Base-by-base conservation (phyloP, 2,329 filamentous ascomycete species). In the Alternaria burnsii region DNA sequence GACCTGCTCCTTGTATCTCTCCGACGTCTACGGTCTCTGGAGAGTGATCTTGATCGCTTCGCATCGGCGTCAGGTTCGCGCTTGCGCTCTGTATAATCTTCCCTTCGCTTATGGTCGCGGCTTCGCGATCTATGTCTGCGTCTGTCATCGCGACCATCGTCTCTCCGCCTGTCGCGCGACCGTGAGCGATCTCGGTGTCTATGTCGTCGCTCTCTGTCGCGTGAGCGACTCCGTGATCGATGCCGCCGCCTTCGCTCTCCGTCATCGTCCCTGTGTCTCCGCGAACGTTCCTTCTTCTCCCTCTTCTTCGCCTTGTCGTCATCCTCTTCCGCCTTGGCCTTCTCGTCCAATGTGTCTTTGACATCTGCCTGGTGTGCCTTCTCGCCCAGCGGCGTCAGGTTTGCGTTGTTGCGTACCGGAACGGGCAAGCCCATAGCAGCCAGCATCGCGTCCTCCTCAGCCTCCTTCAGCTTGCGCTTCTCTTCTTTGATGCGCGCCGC, bases 371-470 rank as follows among this genome's bases (percentile, higher is more conserved):
- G 76, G 40, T 76, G 85, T 6, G 72, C 74, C 47, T 77, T 79
- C 63, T 79, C 77, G 10, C 76, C 89, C 11, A 97, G 78, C 0
- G 91, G 85, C 20, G 80, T 82, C 70, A 84, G 62, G 62, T 88
- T 88, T 48, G 86, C 87, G 76, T 95, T 96, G 3, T 85, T 86
- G 0, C 82, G 82, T 50, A 87, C 85, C 1, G 89, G 86, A 2
- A 91, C 84, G 0, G 92, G 93, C 30, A 97, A 81, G 0, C 95
- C 95, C 55, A 99, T 82, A 0, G 94, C 94, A 44, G 84, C 85
- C 3, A 93, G 89, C 76, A 98, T 89, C 1, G 94, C 95, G 77
- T 97, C 94, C 75, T 97, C 92, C 73, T 99, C 95, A 0, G 91
- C 92, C 77, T 97, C 91, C 74, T 97, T 97, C 75, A 97, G 86